Base-by-base conservation (phyloP, 1,284 basidiomycete genomes). In the Neolentinus lepideus region DNA sequence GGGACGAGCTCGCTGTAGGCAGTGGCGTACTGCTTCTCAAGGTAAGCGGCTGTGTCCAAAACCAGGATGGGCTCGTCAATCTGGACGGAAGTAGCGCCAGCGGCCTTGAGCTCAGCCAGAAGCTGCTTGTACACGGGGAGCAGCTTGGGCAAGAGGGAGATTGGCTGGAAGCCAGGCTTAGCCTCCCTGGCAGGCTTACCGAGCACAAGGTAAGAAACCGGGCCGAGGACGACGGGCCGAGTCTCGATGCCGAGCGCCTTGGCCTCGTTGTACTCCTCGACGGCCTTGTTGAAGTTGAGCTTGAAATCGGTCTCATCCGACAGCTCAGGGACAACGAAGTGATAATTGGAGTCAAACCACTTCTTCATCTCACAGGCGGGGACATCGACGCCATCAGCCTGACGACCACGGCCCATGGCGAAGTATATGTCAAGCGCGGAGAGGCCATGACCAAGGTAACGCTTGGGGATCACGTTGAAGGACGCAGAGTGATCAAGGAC, bases 271-370 rank as follows among this genome's bases (percentile, higher is more conserved):
- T 88, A 99, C 73, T 98, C 94, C 67, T 90, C 89, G 60, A 98
- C 83, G 58, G 90, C 86, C 81, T 97, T 97, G 88, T 97, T 97
- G 77, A 88, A 88, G 77, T 89, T 84, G 70, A 99, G 80, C 78
- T 94, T 94, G 87, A 99, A 98, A 64, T 95, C 86, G 58, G 91
- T 93, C 67, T 82, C 78, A 59, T 94, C 90, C 22, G 92, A 91
- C 75, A 99, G 85, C 78, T 99, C 97, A 59, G 95, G 96, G 61
- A 98, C 96, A 75, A 99, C 94, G 70, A 90, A 96, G 81, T 99
- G 97, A 82, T 99, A 99, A 86, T 99, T 99, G 57, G 95, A 98
- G 79, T 99, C 96, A 75, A 98, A 99, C 93, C 94, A 98, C 76
- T 97, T 98, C 85, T 97, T 97, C 96, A 98, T 99, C 80, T 98